phyloP scores from a whole-genome alignment of 73 alveolate species.

The Diophrys appendiculata region DNA sequence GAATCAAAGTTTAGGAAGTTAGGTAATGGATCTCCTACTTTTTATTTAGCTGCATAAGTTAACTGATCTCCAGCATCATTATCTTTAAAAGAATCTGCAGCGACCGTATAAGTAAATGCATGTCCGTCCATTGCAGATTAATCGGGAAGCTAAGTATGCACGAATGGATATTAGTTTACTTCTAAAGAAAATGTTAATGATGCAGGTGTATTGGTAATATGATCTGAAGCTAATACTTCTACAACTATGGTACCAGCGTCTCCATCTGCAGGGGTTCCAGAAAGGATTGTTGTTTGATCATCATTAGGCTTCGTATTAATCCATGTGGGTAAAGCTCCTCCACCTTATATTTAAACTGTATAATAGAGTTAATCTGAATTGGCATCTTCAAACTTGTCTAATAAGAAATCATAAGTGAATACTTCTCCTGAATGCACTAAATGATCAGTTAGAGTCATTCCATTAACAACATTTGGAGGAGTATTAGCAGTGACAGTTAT shows the following conservation, averaged over 20 bases:
- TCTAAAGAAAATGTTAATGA: not conserved
- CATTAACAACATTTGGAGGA: not conserved
- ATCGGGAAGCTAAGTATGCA: not conserved
- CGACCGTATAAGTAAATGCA: not conserved
- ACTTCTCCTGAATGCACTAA: not conserved
- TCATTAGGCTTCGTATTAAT: not conserved
- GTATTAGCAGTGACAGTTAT: not conserved
- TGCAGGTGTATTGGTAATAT: not conserved
- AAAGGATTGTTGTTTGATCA: not conserved
- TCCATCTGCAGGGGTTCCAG: not conserved
- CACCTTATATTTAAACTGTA: not conserved
- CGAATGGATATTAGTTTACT: not conserved
- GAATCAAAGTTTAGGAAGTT: not conserved
- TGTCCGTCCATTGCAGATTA: conserved; percentile 4
- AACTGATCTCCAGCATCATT: not conserved
- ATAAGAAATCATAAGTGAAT: not conserved
- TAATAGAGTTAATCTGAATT: not conserved
- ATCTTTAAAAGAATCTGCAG: conserved; percentile 1
- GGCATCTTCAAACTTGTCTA: not conserved
- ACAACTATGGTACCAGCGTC: not conserved
- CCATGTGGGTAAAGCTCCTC: conserved; percentile 2
- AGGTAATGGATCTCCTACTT: too few species aligned
- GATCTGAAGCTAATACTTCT: not conserved
- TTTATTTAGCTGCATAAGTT: too few species aligned
- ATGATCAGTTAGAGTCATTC: not conserved